Evolutionary conservation across 306 rosid genomes (phyloP), one percentile per base, ranked within the genome.

Genomic region (Calophaca sinica): DNA sequence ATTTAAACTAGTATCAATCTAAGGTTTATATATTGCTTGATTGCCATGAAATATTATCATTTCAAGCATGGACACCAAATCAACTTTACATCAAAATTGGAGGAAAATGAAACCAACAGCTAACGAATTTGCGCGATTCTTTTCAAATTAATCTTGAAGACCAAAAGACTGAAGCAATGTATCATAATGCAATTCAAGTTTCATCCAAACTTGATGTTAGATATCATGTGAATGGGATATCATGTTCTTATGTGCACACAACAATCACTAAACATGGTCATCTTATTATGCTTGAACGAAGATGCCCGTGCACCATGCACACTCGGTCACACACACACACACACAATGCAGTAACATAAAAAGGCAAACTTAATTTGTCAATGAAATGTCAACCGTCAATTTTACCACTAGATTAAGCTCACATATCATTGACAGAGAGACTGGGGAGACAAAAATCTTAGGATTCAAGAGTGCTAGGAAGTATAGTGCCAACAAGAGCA

Each of bases 61-160:
- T 72, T 59, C 62, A 70, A 71, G 44, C 75, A 55, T 10, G 3
- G 45, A 9, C 11, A 39, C 59, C 6, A 49, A 14, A 60, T 68
- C 20, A 15, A 32, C 49, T n/a, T n/a, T n/a, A 15, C 44, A 68
- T 8, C 10, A 11, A 13, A 77, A 26, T 11, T 13, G 55, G 32
- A 69, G 26, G 20, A n/a, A n/a, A n/a, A n/a, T n/a, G n/a, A n/a
- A n/a, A n/a, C n/a, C n/a, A n/a, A n/a, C n/a, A n/a, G n/a, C n/a
- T n/a, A n/a, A n/a, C 6, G 28, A 49, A 38, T 48, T 33, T 29
- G 31, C 5, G 29, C 9, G 14, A 31, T 7, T 51, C 9, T 9
- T 45, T 39, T 32, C 12, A 14, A 6, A 57, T 60, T 46, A 14
- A 59, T 45, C 20, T 67, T 14, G 49, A 45, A 76, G 46, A 58